A percentile compares a stretch with the other conserved stretches of the same genome.
These are phyloP conservation scores for Sarocladiaceae sp. DNA, from an alignment of 2,329 filamentous ascomycete species.

Conservation along the genomic window DNA sequence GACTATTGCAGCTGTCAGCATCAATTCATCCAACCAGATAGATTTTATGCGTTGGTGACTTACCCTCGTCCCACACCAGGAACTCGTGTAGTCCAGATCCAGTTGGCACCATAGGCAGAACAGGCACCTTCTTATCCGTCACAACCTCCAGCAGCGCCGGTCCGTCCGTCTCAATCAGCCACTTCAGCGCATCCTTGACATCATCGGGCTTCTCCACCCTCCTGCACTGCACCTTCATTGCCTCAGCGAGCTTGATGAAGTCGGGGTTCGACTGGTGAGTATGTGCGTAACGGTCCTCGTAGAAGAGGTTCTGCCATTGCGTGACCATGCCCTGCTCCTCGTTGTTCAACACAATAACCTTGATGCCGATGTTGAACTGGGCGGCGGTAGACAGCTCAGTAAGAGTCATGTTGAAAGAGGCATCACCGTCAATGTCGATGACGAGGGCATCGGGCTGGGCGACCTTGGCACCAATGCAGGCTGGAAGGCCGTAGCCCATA, in stretches of 20 bases:
- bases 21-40: not conserved
- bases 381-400: constrained; percentile 89
- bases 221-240: constrained; percentile 79
- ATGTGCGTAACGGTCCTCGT: constrained; percentile 86
- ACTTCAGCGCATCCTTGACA: constrained; percentile 70
- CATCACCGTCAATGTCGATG: constrained; percentile 94
- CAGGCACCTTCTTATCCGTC: constrained; percentile 85
- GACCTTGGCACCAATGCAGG: constrained; percentile 93
- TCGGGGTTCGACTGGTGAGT: constrained; percentile 95
- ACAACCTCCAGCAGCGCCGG: constrained; percentile 88
- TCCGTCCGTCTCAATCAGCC: constrained; percentile 86
- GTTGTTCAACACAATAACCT: constrained; percentile 94
- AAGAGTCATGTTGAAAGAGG: constrained; percentile 98
- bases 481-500: constrained; percentile 93
- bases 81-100: constrained; percentile 89
- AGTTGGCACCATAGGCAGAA: constrained; percentile 94
- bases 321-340: constrained; percentile 98
- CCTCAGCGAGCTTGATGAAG: constrained; percentile 84
- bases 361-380: constrained; percentile 95
- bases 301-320: constrained; percentile 97
- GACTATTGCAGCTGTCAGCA: constrained; percentile 40
- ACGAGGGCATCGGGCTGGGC: constrained; percentile 70
- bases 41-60: constrained; percentile 12
- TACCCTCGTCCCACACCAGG: constrained; percentile 40
- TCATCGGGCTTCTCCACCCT: constrained; percentile 70